A percentile compares a stretch with the other conserved stretches of the same genome.
phyloP scores from a whole-genome alignment of 108 stramenopile genomes.

The Chaetoceros tenuissimus region DNA sequence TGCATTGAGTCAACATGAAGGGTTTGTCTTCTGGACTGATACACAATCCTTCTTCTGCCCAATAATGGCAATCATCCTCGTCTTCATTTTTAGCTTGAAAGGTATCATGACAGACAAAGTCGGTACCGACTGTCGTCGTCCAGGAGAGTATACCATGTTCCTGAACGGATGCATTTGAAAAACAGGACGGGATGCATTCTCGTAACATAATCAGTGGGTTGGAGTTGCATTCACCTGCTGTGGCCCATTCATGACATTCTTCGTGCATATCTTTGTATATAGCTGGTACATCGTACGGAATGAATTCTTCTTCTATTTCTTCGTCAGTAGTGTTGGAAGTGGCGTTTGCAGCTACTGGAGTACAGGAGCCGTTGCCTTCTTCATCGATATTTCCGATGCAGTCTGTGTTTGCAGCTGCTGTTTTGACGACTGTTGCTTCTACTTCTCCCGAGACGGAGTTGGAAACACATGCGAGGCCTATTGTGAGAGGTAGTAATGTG shows the following conservation, averaged over 20 bases:
- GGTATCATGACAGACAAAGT: neutral
- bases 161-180: neutral
- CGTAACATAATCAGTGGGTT: neutral
- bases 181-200: neutral
- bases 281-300: neutral
- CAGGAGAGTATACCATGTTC: neutral
- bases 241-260: neutral
- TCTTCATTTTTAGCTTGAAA: neutral
- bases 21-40: neutral
- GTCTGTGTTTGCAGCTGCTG: too few relatives aligned
- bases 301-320: too few relatives aligned
- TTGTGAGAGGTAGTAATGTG: too few relatives aligned
- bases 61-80: neutral
- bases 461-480: too few relatives aligned
- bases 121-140: neutral
- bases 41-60: neutral
- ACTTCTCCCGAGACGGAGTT: too few relatives aligned
- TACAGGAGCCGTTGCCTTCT: too few relatives aligned
- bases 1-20: neutral
- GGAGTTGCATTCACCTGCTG: neutral
- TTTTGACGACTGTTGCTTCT: too few relatives aligned
- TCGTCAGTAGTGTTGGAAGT: too few relatives aligned
- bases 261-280: neutral
- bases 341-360: too few relatives aligned
- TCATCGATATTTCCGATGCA: too few relatives aligned